A percentile compares a stretch with the other conserved stretches of the same genome.
phyloP scores from a whole-genome alignment of 2,329 filamentous ascomycete species.

The Arachnomyces sp. region DNA sequence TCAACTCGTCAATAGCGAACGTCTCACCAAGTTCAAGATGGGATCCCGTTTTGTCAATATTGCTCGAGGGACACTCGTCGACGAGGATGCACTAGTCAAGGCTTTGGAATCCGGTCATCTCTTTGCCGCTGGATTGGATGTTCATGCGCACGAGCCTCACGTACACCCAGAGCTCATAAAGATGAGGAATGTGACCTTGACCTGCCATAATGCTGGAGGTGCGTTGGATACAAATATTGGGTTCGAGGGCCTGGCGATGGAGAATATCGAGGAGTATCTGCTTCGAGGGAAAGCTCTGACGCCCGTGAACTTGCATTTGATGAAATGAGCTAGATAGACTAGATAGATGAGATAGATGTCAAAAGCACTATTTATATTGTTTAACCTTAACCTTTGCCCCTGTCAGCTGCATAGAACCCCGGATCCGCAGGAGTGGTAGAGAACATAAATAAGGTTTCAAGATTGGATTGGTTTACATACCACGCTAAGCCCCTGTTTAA shows the following conservation, averaged over 20 bases:
- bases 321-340: too few species aligned
- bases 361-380: too few species aligned
- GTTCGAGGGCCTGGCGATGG: slow-evolving; percentile 41
- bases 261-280: slow-evolving; percentile 38
- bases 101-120: slow-evolving; percentile 43
- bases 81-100: slow-evolving; percentile 43
- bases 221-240: slow-evolving; percentile 44
- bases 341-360: too few species aligned
- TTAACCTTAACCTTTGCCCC: too few species aligned
- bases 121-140: slow-evolving; percentile 45
- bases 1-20: slow-evolving; percentile 34
- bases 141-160: slow-evolving; percentile 48
- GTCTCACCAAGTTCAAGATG: slow-evolving; percentile 41
- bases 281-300: slow-evolving; percentile 34
- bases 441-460: too few species aligned
- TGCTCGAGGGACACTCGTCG: slow-evolving; percentile 45
- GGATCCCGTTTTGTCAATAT: slow-evolving; percentile 47
- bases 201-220: slow-evolving; percentile 44
- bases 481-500: too few species aligned
- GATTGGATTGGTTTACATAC: too few species aligned
- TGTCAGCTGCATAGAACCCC: too few species aligned
- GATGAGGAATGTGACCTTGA: slow-evolving; percentile 39
- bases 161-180: slow-evolving; percentile 39
- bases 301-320: slow-evolving; percentile 33
- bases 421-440: too few species aligned